Base-by-base conservation (phyloP, 2,329 filamentous ascomycete genomes). In the Ceratocystis cubensis region DNA sequence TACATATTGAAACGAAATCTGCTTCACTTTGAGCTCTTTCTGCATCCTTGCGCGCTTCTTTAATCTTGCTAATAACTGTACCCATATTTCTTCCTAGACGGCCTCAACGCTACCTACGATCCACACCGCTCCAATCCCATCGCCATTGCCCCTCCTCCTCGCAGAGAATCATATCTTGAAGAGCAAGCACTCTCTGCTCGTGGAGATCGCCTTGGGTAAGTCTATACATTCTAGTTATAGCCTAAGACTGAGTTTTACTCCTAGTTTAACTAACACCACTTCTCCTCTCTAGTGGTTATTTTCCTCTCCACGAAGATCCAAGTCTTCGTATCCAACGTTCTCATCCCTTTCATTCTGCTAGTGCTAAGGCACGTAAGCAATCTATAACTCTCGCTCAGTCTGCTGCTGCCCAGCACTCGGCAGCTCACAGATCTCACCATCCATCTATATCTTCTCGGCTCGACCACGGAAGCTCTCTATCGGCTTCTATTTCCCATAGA, bases 161-260 rank as follows among this genome's bases (percentile, higher is more conserved):
- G 66, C 13, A 57, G 66, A 30, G 56, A 65, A 25, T 67, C 63
- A 10, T 65, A 65, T 28, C 44, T 67, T 8, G 63, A 67, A 25
- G 78, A 79, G 69, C 79, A 78, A 69, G 64, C 64, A 15, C 73
- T 86, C 25, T 84, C 83, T 30, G 84, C 80, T 57, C 77, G 83
- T 65, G 84, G 83, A 64, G 83, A 86, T 72, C 71, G 83, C 63
- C 78, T 77, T 72, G 82, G 83, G 84, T 85, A 79, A 72, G 80
- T 76, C 7, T n/a, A 56, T 64, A 46, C 10, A 37, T 66, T 68
- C 68, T 41, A 50, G n/a, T 22, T 20, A 44, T 7, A 17, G 45
- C 6, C 30, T 15, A 41, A 5, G 37, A 41, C 13, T 41, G 37
- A 41, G 37, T 41, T 41, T 15, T 13, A 4, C 10, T 41, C 13